These are phyloP conservation scores for Kodamaea kaohsiungensis DNA, from an alignment of 805 yeast genomes.

Conservation along the genomic window DNA sequence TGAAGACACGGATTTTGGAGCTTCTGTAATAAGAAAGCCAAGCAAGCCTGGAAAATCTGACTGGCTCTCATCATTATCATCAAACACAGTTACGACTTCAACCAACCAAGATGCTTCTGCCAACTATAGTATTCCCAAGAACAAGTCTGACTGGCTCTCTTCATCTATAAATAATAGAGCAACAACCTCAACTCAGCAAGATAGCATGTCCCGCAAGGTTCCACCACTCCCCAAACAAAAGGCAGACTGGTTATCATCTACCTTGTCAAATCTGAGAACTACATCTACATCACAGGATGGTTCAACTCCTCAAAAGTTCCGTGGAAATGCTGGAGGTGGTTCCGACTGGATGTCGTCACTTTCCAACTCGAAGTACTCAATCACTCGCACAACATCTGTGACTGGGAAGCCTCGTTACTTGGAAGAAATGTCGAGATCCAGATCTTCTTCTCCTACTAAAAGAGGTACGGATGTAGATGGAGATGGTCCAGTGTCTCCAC, in stretches of 20 bases:
- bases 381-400: neutral
- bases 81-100: neutral
- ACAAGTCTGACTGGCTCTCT: slow-evolving; percentile 17
- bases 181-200: slow-evolving; percentile 11
- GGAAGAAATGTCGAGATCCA: neutral
- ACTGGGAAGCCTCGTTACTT: neutral
- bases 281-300: slow-evolving; percentile 10
- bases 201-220: neutral
- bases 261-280: slow-evolving; percentile 12
- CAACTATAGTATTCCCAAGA: slow-evolving; percentile 3
- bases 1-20: neutral
- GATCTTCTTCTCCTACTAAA: neutral
- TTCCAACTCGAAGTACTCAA: slow-evolving; percentile 12
- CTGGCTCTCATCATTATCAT: slow-evolving; percentile 9
- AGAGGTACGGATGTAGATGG: neutral
- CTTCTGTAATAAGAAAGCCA: neutral
- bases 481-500: neutral
- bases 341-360: slow-evolving; percentile 18
- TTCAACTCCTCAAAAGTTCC: neutral
- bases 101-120: neutral
- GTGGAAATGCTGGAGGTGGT: neutral
- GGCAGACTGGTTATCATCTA: slow-evolving; percentile 17
- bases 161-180: slow-evolving; percentile 13
- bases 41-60: slow-evolving; percentile 12
- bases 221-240: slow-evolving; percentile 10